Evolutionary conservation across 306 rosid genomes (phyloP), one percentile per base, ranked within the genome.

Genomic region (Senna siamea): DNA sequence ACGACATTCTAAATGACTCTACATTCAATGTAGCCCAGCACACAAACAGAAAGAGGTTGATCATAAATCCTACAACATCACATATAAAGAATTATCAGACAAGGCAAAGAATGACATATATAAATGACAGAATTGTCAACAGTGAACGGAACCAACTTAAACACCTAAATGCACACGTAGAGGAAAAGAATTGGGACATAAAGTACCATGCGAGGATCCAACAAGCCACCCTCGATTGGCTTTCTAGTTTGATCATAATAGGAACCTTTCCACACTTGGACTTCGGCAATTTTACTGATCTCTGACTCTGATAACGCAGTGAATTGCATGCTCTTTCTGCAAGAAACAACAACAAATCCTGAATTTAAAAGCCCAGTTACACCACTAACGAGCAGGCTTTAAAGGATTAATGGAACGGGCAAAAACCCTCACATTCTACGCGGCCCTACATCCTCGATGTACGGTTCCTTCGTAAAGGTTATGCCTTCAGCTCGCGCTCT

Each of bases 161-260:
- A 67, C 17, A 7, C 34, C n/a, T 2, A 69, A 32, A 32, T 38
- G 11, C n/a, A 63, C 15, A 13, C 1, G 15, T 4, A 43, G 23
- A 26, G 15, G 8, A n/a, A 9, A 4, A 11, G 18, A 60, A 60
- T 6, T 53, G 19, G 23, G 34, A 53, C 6, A 57, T 38, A 54
- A 20, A 66, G 52, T 90, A 93, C 98, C 98, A 93, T 77, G 76
- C 81, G 87, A 17, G 93, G 73, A 72, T 93, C 98, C 96, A 93
- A 81, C 73, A 93, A 86, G 72, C 97, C 98, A 53, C 85, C 85
- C 3, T 53, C 58, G 1, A 78, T 19, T 5, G 93, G 89, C 53
- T 62, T 84, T 50, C 68, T 76, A 14, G 22, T 62, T 13, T 58
- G 0, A 57, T 87, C 91, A 58, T 93, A 93, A 64, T 93, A 93